Conservation (phyloP, 495 filamentous ascomycete genomes). For the Xylaria scruposa region DNA sequence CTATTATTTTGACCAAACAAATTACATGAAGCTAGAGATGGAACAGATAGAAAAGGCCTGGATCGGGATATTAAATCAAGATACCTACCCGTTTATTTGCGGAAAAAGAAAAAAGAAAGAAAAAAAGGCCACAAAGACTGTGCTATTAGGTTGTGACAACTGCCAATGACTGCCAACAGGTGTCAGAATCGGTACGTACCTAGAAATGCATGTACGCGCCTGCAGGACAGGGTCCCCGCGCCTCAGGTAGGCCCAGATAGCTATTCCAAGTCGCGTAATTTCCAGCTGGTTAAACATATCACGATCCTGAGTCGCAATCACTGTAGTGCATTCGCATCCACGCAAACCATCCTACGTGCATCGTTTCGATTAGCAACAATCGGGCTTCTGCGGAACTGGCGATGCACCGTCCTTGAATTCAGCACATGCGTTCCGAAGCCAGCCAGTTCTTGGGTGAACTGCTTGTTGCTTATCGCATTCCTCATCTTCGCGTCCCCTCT, state of each 20-base stretch:
- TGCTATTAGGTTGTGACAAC: background rate
- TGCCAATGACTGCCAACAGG: background rate
- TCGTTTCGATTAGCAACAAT: background rate
- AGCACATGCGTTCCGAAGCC: conserved; percentile 13
- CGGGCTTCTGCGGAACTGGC: background rate
- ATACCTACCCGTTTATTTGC: background rate
- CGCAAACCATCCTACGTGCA: background rate
- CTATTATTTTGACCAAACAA: too few relatives aligned
- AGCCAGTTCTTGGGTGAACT: conserved; percentile 16
- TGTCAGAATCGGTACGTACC: background rate
- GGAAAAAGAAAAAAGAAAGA: too few relatives aligned
- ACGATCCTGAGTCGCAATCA: background rate
- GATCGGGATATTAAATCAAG: background rate
- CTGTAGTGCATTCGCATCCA: conserved; percentile 12
- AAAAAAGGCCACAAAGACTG: background rate
- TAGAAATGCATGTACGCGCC: background rate
- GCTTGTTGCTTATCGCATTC: conserved; percentile 26
- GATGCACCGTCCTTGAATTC: conserved; percentile 18
- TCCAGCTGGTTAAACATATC: background rate
- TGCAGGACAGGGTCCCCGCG: conserved; percentile 16
- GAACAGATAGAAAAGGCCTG: background rate
- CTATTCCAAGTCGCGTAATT: conserved; percentile 5
- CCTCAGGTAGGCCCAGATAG: background rate
- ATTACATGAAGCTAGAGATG: background rate
- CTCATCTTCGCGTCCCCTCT: conserved; percentile 14